These are phyloP conservation scores for Lycium ferocissimum DNA, from an alignment of 257 asterid genomes.

Conservation along the genomic window DNA sequence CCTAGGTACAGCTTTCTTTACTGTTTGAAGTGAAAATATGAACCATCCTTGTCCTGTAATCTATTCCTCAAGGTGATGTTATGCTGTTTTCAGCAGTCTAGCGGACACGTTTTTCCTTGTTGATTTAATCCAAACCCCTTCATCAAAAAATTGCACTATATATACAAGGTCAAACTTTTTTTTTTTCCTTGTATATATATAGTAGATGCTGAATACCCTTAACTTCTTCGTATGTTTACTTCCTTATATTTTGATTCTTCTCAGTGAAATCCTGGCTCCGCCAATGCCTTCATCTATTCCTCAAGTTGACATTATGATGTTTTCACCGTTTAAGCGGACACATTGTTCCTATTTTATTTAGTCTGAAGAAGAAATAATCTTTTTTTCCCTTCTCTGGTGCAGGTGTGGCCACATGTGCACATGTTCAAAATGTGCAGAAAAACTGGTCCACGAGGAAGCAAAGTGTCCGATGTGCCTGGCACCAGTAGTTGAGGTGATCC, in stretches of 20 bases:
- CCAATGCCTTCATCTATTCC: neutral
- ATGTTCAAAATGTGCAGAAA: constrained; percentile 80
- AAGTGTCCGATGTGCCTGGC: constrained; percentile 93
- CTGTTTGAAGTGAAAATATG: neutral
- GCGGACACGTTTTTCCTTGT: neutral
- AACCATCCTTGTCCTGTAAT: neutral
- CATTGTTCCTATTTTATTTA: neutral
- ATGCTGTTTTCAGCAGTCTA: neutral
- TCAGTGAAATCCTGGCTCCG: no score
- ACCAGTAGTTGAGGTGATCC: constrained; percentile 78
- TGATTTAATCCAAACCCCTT: neutral
- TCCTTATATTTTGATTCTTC: no score
- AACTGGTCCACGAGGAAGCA: constrained; percentile 53
- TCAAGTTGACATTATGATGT: neutral
- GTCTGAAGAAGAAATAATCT: neutral
- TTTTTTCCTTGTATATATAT: no score
- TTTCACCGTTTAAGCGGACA: neutral
- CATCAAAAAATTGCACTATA: no score
- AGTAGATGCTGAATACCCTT: no score
- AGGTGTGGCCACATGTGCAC: constrained; percentile 99
- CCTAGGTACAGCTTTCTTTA: neutral
- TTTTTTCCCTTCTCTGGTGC: constrained; percentile 9
- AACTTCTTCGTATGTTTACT: no score
- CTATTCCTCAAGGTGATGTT: neutral
- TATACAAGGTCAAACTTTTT: no score